Base-by-base conservation (phyloP, 1,139 yeast species). In the Kodamaea fungicola region DNA sequence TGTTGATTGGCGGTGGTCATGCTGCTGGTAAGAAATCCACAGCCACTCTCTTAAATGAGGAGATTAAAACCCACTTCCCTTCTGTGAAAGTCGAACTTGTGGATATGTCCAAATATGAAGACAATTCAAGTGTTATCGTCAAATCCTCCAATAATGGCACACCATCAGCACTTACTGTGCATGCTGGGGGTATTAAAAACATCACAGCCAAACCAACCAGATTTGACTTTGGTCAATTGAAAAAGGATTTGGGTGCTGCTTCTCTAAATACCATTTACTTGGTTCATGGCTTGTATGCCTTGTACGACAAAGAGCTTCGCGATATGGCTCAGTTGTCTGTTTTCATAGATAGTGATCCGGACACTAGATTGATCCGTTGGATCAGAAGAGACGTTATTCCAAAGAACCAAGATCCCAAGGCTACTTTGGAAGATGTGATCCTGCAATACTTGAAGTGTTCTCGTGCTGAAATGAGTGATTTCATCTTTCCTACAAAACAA, bases 311-410 rank as follows among this genome's bases (percentile, higher is more conserved):
- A 34, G 68, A 67, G 24, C 58, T 90, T n/a, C 62, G 86, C 30
- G 67, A 67, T 4, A 49, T 74, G 54, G 80, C 92, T 0, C 70
- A 78, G 3, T 67, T 89, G 50, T 83, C 79, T 51, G 79, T 89
- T 2, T 90, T 83, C 52, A 71, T 89, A n/a, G 94, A 86, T 49
- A 76, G 90, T 46, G 97, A 90, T 56, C 79, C 94, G 1, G 97
- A 90, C 56, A 78, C 86, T 4, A 65, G 97, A 42, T 63, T 90
- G 32, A 82, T 87, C 10, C 73, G 95, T 44, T 80, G 92, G 86
- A 83, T 80, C 29, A 55, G 68, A 42, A 52, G 73, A 39, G 74
- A 74, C 40, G 75, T 73, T 1, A 22, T 36, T 16, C 39, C 40
- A 6, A 27, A 37, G 12, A 45, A 51, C 8, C 47, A 49, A 0